These are phyloP conservation scores for Meyerozyma athensensis DNA, from an alignment of 1,139 yeast genomes.

Conservation along the genomic window DNA sequence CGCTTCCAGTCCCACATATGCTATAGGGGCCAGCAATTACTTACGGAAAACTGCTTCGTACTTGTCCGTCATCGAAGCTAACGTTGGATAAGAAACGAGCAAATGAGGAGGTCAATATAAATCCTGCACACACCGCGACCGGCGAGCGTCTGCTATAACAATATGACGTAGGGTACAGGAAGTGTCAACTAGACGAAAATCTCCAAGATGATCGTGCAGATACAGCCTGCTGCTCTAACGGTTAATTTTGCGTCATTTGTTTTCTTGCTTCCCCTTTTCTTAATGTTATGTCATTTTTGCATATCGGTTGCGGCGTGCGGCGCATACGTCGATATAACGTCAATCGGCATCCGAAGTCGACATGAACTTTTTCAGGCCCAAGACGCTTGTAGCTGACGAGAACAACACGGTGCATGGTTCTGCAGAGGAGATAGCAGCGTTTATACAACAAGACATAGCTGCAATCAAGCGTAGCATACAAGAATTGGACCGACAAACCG, in stretches of 20 bases:
- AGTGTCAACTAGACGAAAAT: not conserved
- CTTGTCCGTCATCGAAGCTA: conserved; percentile 21
- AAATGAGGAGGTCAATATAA: no score
- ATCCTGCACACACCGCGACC: no score
- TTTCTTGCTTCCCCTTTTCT: no score
- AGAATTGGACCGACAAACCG: conserved; percentile 18
- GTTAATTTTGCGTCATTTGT: not conserved
- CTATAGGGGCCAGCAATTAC: no score
- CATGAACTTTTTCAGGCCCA: conserved; percentile 1
- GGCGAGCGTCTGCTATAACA: no score
- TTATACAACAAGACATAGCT: conserved; percentile 18
- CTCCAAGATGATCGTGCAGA: no score
- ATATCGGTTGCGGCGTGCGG: conserved; percentile 1
- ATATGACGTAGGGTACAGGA: no score
- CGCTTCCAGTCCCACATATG: no score
- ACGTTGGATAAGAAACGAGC: not conserved
- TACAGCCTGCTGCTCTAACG: not conserved
- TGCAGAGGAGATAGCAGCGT: conserved; percentile 17
- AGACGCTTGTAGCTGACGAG: conserved; percentile 1
- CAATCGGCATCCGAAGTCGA: not conserved
- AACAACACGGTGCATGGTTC: conserved; percentile 13
- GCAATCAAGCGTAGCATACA: conserved; percentile 17
- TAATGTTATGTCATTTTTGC: no score
- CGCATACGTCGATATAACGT: not conserved
- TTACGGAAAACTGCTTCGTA: conserved; percentile 71